Evolutionary conservation across 371 early-diverging fungal genomes (phyloP).

Genomic region (Mortierella sp.): DNA sequence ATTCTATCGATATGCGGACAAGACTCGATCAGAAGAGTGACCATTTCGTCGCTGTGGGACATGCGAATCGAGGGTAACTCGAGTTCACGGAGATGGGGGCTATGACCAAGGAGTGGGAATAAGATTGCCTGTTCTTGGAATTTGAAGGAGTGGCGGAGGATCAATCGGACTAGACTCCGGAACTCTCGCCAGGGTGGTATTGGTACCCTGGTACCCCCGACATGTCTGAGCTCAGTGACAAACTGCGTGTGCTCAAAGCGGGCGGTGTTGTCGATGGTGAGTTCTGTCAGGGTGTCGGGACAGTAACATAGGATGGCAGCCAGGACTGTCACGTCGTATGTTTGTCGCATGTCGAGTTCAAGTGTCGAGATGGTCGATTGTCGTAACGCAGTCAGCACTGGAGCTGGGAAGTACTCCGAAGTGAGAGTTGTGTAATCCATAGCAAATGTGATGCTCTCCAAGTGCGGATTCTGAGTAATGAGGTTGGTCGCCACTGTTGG

Average conservation of each 20-base stretch:
- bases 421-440: neutral
- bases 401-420: neutral
- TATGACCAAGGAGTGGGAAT: neutral
- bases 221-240: neutral
- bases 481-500: neutral
- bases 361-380: constrained; percentile 8
- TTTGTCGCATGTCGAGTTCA: neutral
- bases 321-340: neutral
- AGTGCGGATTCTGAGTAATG: neutral
- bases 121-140: constrained; percentile 2
- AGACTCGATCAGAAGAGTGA: neutral
- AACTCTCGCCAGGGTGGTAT: constrained; percentile 6
- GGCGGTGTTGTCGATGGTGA: constrained; percentile 3
- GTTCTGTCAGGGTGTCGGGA: neutral
- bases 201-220: too few species aligned
- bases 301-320: neutral
- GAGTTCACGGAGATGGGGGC: neutral
- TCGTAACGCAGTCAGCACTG: neutral
- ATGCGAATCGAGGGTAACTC: neutral
- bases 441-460: neutral
- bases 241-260: neutral
- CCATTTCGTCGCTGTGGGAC: neutral
- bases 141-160: neutral
- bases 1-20: neutral
- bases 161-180: neutral